Base-by-base conservation (phyloP, 2,329 filamentous ascomycete species). In the Clarireedia monteithiana region DNA sequence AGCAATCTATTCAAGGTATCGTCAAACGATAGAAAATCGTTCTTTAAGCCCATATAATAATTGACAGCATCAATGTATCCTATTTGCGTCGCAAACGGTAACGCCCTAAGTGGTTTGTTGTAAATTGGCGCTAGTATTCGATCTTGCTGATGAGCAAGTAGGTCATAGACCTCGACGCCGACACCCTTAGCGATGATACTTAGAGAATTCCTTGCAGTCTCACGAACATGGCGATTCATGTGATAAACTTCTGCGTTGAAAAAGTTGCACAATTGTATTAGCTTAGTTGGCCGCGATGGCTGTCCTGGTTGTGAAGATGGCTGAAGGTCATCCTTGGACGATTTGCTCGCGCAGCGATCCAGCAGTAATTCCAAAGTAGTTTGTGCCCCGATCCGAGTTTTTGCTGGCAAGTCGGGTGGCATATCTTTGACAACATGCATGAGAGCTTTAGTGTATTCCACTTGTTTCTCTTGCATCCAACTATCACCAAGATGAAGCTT, bases 381-480 rank as follows among this genome's bases (percentile, higher is more conserved):
- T 70, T 95, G 89, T 0, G 94, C 91, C 58, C 89, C 84, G 36
- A 85, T 78, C 38, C 94, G 81, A 2, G 94, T 96, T 67, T 87
- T 91, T 56, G 95, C 91, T 1, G 95, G 92, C 1, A 99, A 79
- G 69, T 99, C 94, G 55, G 89, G 82, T 0, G 95, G 94, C 80
- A 96, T 96, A 68, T 99, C 94, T 73, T 99, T 99, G 74, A 99
- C 90, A 61, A 99, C 91, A 71, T 95, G 96, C 73, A 96, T 86
- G 55, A 99, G 77, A n/a, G 91, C 89, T 51, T 89, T 84, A 57
- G 94, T 85, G 64, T 96, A 91, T 57, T 97, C 91, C 53, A 87
- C 82, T 68, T 96, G 91, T 64, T 90, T 88, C 12, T 85, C 81
- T 20, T 83, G 78, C 36, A 99, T 77, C 90, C 94, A 99, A 1